Evolutionary conservation across 164 flowering plant species (phyloP).

Genomic region (Malania oleifera): DNA sequence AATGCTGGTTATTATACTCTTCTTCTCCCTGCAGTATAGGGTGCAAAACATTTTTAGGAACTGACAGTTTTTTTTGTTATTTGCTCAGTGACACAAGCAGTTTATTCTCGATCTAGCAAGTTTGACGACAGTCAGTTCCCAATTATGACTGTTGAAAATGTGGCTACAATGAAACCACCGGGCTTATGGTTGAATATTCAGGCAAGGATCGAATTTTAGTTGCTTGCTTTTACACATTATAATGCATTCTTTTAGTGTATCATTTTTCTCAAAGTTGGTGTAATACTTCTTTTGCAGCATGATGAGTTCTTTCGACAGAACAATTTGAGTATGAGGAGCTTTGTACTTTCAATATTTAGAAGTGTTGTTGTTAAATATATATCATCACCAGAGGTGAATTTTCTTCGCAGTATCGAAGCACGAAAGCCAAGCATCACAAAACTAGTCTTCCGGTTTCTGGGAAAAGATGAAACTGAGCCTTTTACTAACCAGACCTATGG

Average conservation of each 20-base stretch:
- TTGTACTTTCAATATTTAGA: conserved; percentile 44
- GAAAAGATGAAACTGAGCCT: conserved; percentile 42
- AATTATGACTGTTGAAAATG: conserved; percentile 46
- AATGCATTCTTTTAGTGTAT: no score
- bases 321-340: conserved; percentile 69
- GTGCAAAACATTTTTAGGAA: no score
- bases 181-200: conserved; percentile 79
- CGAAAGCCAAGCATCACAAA: conserved; percentile 43
- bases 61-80: conserved; percentile 10
- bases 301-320: conserved; percentile 56
- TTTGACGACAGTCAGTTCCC: conserved; percentile 36
- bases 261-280: not conserved
- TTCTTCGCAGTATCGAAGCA: conserved; percentile 41
- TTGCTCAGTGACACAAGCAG: conserved; percentile 55
- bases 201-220: conserved; percentile 32
- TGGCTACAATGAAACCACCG: conserved; percentile 31
- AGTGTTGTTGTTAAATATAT: conserved; percentile 42
- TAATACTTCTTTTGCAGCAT: conserved; percentile 48
- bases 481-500: conserved; percentile 74
- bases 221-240: not conserved
- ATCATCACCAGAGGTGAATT: conserved; percentile 74
- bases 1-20: no score
- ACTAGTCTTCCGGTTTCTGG: conserved; percentile 61
- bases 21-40: no score
- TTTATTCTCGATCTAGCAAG: conserved; percentile 39